These are phyloP conservation scores for Asterionellopsis glacialis DNA, from an alignment of 108 stramenopile species.

Conservation along the genomic window DNA sequence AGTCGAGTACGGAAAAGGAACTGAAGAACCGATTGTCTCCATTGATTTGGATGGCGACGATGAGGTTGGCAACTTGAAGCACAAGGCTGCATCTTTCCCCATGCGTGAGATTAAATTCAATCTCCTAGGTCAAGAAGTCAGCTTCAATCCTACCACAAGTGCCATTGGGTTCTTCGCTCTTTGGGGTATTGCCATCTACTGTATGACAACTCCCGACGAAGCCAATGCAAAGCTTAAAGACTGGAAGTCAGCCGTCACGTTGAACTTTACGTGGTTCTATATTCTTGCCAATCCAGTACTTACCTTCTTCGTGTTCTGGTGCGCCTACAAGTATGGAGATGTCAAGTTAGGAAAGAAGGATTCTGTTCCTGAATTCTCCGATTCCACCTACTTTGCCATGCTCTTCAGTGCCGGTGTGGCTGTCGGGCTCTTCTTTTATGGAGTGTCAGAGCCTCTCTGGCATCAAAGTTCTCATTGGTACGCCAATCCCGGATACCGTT, in stretches of 20 bases:
- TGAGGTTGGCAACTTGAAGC: too few species aligned
- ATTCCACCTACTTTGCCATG: constrained; percentile 54
- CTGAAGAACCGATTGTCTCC: too few species aligned
- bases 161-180: constrained; percentile 27
- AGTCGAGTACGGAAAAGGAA: too few species aligned
- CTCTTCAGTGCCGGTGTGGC: constrained; percentile 57
- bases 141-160: constrained; percentile 33
- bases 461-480: constrained; percentile 29
- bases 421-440: constrained; percentile 55
- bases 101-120: constrained; percentile 1
- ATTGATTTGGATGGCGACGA: too few species aligned
- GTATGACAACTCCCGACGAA: constrained; percentile 26
- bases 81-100: background rate
- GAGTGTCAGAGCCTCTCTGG: constrained; percentile 52
- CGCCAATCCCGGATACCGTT: constrained; percentile 37
- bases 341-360: constrained; percentile 41
- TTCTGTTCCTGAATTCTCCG: constrained; percentile 43
- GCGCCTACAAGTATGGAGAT: constrained; percentile 41
- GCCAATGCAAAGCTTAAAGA: constrained; percentile 12
- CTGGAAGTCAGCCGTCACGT: constrained; percentile 11
- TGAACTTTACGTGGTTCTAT: constrained; percentile 45
- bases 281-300: constrained; percentile 27
- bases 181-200: constrained; percentile 41
- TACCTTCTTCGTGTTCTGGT: constrained; percentile 32
- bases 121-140: constrained; percentile 4